Conservation (phyloP, 2,329 filamentous ascomycete species). For the Exophiala spinifera region DNA sequence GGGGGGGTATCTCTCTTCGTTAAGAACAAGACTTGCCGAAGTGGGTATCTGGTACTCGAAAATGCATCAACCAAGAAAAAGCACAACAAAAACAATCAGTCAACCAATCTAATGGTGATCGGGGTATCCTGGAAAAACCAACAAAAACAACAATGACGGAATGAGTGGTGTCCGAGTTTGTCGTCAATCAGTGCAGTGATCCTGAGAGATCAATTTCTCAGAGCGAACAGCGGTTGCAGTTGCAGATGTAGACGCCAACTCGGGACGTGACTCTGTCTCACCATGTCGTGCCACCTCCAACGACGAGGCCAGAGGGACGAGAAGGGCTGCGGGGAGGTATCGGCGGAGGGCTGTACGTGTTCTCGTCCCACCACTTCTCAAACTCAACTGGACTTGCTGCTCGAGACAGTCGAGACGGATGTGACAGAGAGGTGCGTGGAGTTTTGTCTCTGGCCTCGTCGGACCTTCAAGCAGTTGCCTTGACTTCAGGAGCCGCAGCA, state of each 20-base stretch:
- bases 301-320: conserved; percentile 31
- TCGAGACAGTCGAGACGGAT: conserved; percentile 26
- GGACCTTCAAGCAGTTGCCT: conserved; percentile 32
- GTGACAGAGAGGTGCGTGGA: conserved; percentile 28
- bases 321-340: conserved; percentile 30
- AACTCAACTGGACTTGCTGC: conserved; percentile 31
- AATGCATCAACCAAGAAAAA: conserved; percentile 15
- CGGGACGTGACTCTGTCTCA: neutral
- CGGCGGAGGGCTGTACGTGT: conserved; percentile 22
- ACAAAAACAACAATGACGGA: conserved; percentile 23
- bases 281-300: conserved; percentile 24
- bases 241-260: neutral
- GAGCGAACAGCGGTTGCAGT: conserved; percentile 5
- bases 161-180: conserved; percentile 27
- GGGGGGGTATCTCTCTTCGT: conserved; percentile 25
- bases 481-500: conserved; percentile 25
- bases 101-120: conserved; percentile 24
- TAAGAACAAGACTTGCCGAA: conserved; percentile 28
- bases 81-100: conserved; percentile 12
- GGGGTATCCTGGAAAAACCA: conserved; percentile 27
- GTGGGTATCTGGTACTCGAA: conserved; percentile 25
- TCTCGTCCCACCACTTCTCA: conserved; percentile 34
- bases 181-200: conserved; percentile 17
- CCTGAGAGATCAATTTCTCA: conserved; percentile 10
- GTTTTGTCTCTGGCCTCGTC: conserved; percentile 30